Evolutionary conservation across 495 filamentous ascomycete species (phyloP), one percentile per base, ranked within the genome.

Genomic region (Lineolata rhizophorae): DNA sequence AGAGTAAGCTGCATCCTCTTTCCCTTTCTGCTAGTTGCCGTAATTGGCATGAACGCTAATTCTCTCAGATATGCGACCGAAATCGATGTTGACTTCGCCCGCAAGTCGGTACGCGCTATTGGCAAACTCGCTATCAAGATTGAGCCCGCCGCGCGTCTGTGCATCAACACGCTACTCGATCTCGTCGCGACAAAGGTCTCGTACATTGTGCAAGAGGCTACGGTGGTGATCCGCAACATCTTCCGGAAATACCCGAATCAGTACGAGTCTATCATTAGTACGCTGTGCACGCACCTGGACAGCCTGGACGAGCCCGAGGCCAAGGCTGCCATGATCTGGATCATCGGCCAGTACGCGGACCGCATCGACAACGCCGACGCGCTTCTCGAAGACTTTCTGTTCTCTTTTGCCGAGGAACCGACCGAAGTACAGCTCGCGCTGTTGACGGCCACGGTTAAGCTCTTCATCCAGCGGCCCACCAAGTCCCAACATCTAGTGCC

Each of bases 131-230:
- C 87, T 37, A 95, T 99, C 55, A 99, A 99, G 56, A 99, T 99
- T 39, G 85, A 94, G 52, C 81, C 87, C 2, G 79, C 90, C 1
- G 80, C 85, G 3, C 66, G 68, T 41, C 67, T 72, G 27, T 99
- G 87, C 54, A 95, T 99, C 46, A 78, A 85, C 42, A 76, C 83
- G 5, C 61, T 99, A 0, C 65, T 99, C 18, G 83, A 94, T 30
- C 65, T 99, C 15, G 87, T 99, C 9, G 71, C 83, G 14, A 94
- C 87, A n/a, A 95, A 95, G 55, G 79, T 99, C 29, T 82, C 79
- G n/a, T 99, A 99, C 50, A 95, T 99, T 33, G 87, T 99, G 3
- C 87, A 99, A 52, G 87, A 99, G 55, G 87, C 87, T n/a, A 99
- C 90, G 0, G 87, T 99, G 16, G 87, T 99, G 13, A 99, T 99